These are phyloP conservation scores for Agaricus subrufescens DNA, from an alignment of 768 basidiomycete genomes.

Conservation along the genomic window DNA sequence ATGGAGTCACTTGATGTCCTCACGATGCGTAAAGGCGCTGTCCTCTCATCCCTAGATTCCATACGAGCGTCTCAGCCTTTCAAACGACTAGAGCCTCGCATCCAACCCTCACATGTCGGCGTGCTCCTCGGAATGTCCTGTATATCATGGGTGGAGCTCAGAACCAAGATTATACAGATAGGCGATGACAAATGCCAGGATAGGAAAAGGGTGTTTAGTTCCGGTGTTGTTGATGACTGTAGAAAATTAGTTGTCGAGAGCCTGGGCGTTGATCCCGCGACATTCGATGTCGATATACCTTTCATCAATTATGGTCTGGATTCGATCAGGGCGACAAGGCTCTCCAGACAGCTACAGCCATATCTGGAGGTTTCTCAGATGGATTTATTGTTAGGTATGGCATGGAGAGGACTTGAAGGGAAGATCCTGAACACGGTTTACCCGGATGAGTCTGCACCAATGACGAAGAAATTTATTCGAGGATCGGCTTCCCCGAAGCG, in stretches of 20 bases:
- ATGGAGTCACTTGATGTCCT: neutral
- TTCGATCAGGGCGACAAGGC: conserved; percentile 31
- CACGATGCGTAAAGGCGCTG: neutral
- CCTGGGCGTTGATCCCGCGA: conserved; percentile 26
- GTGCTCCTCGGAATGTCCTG: neutral
- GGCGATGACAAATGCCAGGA: neutral
- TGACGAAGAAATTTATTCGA: neutral
- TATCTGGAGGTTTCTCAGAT: conserved; percentile 27
- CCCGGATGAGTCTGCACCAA: neutral
- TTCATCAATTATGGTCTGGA: conserved; percentile 40
- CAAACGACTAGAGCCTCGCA: neutral
- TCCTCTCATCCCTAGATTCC: conserved; percentile 25
- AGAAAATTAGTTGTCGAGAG: neutral
- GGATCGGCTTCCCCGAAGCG: neutral
- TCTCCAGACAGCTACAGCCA: conserved; percentile 28
- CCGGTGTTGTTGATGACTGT: neutral
- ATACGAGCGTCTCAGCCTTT: conserved; percentile 26
- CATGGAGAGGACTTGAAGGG: neutral
- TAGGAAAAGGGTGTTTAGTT: no score
- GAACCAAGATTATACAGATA: neutral
- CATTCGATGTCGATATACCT: conserved; percentile 32
- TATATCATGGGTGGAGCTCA: neutral
- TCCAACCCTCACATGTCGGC: neutral
- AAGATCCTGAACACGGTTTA: neutral
- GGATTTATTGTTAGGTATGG: conserved; percentile 23